Base-by-base conservation (phyloP, 1,139 yeast species). In the Blastobotrys capitulatus region DNA sequence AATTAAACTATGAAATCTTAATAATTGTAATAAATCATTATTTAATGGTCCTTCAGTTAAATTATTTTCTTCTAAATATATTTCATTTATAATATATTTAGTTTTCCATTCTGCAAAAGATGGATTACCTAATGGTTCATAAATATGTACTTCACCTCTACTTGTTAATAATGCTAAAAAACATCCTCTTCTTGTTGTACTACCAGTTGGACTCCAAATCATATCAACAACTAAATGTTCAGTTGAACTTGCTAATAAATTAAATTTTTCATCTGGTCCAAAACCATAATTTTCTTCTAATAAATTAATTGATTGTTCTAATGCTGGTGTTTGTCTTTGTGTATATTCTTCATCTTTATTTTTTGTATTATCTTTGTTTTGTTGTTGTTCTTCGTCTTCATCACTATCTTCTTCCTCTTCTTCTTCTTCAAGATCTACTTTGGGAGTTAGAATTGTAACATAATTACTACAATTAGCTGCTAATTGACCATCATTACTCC, bases 401-500 rank as follows among this genome's bases (percentile, higher is more conserved):
- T 44, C 20, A 26, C 34, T 34, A 44, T 40, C 47, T 41, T 18
- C 48, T 51, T 47, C n/a, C 22, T 36, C 37, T 46, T 40, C 47
- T 41, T 18, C 48, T 51, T 47, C n/a, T 20, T 46, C 42, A 12
- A 39, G 39, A 2, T 3, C n/a, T 6, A 31, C 20, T 41, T 35
- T 29, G n/a, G 31, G 39, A 2, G 32, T 35, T 6, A 42, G 31
- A 32, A 59, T 50, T 6, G 56, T 46, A 6, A 53, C 50, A 15
- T 42, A 43, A 7, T 50, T 48, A 7, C 57, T 58, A 13, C 56
- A 35, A 7, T 48, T 46, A 3, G 58, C 46, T 10, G 59, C 62
- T 9, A 59, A 15, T 26, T 52, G 54, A 5, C 62, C 62, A 46
- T 59, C 62, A 10, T 56, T 55, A 9, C 60, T 56, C 62, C 62